A percentile compares a stretch with the other conserved stretches of the same genome.
Conservation (phyloP, 352 stramenopile genomes). For the Phytophthora pseudosyringae region DNA sequence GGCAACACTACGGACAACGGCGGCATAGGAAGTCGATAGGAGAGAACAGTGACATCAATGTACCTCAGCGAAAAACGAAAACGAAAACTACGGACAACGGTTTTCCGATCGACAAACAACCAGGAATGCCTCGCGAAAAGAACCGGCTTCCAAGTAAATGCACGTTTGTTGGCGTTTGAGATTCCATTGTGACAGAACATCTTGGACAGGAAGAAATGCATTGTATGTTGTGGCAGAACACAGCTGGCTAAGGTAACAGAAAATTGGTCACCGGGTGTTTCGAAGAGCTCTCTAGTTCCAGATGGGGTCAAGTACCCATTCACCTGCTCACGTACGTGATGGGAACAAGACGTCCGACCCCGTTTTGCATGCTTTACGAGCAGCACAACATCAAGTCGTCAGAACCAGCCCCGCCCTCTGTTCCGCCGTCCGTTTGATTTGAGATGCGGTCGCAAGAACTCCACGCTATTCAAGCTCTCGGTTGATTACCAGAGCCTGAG, state of each 20-base stretch:
- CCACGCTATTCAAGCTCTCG: background rate
- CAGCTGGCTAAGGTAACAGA: no score
- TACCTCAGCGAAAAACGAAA: no score
- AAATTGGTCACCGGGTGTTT: no score
- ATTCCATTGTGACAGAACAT: no score
- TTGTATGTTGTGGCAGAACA: no score
- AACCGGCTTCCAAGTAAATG: slow-evolving; percentile 34
- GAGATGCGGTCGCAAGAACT: slow-evolving; percentile 11
- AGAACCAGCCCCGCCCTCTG: background rate
- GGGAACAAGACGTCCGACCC: background rate
- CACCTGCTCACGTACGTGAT: background rate
- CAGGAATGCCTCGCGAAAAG: slow-evolving; percentile 54
- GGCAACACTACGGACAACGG: slow-evolving; percentile 52
- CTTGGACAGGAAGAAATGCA: no score
- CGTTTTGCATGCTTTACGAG: background rate
- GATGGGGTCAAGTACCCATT: slow-evolving; percentile 4
- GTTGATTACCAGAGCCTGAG: slow-evolving; percentile 1
- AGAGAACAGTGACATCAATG: no score
- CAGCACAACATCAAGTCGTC: slow-evolving; percentile 1
- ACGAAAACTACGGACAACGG: slow-evolving; percentile 54
- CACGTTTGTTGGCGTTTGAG: no score
- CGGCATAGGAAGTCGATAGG: no score
- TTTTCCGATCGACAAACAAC: slow-evolving; percentile 47
- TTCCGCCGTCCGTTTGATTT: slow-evolving; percentile 11
- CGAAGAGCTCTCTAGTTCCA: no score